Base-by-base conservation (phyloP, 495 filamentous ascomycete species). In the Hyaloscypha finlandica region DNA sequence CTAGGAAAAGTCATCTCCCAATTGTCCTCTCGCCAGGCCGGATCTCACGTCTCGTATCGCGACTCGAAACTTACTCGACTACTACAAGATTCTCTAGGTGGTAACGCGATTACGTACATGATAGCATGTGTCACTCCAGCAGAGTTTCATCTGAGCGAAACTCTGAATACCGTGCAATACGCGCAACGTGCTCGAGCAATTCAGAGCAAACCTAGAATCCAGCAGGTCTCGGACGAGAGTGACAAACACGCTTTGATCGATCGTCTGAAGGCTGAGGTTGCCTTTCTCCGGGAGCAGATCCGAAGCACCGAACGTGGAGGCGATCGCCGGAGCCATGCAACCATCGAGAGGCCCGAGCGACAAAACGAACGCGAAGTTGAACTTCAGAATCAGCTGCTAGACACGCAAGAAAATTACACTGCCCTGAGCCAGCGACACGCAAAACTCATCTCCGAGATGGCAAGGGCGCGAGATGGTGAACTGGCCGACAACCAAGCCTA, bases 31-130 rank as follows among this genome's bases (percentile, higher is more conserved):
- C 89, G 93, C 58, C 87, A 93, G 69, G 78, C 90, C 37, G 92
- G 94, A 29, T 88, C 92, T 22, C 96, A 99, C 76, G 92, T 99
- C 51, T 98, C 96, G 6, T 99, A 99, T 77, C 93, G 95, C 48
- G 95, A 99, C 78, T 99, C 95, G 16, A 93, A 90, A 76, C 89
- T 99, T 63, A 99, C 95, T 19, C 91, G 95, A 61, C 84, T 99
- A 14, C 87, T 99, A 19, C 96, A 98, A 81, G 95, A 99, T 76
- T 99, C 95, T 2, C 82, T 99, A n/a, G 95, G 95, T 56, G 96
- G 96, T 5, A 98, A 96, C 74, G 96, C 95, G 0, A 96, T 97
- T 72, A 99, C 95, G 1, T 99, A 98, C 78, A 97, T 99, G 95
- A 94, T 99, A 80, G 95, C 95, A 33, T 99, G 95, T 79, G 94